Base-by-base conservation (phyloP, 371 early-diverging fungal genomes). In the Mucor piriformis region DNA sequence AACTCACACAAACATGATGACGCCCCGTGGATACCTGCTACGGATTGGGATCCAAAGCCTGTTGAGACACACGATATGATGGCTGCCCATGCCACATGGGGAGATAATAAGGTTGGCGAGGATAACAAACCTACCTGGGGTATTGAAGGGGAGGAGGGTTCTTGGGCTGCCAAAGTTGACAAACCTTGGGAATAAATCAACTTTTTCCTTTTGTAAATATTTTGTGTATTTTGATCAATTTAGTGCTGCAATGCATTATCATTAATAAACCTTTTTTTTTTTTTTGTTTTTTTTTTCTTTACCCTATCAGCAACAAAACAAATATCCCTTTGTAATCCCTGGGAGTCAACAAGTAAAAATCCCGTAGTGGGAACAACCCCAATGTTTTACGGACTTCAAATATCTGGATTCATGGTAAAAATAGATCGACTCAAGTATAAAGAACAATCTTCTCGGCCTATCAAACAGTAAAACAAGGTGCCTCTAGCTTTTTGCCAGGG, bases 1-100 rank as follows among this genome's bases (percentile, higher is more conserved):
- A 67, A 71, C 33, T 64, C 72, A 13, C 72, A 71, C 42, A 64
- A 59, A 29, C 61, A 64, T 23, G 64, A 67, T 29, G 61, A 64
- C 11, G 62, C 52, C 6, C 59, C 67, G 20, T 71, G 72, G 72
- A 33, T 33, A 10, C 67, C 72, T 35, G 59, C 38, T 1, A 64
- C 42, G 6, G 65, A 71, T 43, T 71, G 72, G 72, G 62, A 61
- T 12, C 50, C 50, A 2, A 42, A 37, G 27, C 20, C 54, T 27
- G 27, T 40, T 5, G 58, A 59, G 8, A 63, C 44, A 3, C 59
- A 54, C 1, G 43, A 52, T 18, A 37, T 52, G 15, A 20, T 51
- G 0, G 25, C 35, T 13, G 25, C 54, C 3, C 15, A 52, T 21
- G 49, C 37, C 32, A 48, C 69, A 8, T 68, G 69, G 64, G 64